Percentiles rank a stretch among this genome's conserved stretches.
These are phyloP conservation scores for Cladosporium halotolerans DNA, from an alignment of 2,329 filamentous ascomycete genomes.

Conservation along the genomic window DNA sequence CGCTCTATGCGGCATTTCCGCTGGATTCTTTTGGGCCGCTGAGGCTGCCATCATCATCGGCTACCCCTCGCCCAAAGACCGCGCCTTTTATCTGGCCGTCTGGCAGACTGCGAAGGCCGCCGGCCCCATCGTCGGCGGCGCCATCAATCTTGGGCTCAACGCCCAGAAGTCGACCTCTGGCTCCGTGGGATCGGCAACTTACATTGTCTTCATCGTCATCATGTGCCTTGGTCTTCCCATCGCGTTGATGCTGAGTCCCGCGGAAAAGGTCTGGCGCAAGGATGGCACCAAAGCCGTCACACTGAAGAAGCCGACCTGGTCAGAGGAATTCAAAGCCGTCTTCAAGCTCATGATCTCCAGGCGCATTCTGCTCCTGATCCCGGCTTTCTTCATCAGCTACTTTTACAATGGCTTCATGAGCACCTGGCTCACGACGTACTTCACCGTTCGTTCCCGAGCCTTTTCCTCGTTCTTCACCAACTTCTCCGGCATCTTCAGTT, in stretches of 20 bases:
- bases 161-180: constrained; percentile 32
- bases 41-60: constrained; percentile 46
- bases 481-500: constrained; percentile 32
- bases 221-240: constrained; percentile 42
- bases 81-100: constrained; percentile 32
- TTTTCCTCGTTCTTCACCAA: constrained; percentile 34
- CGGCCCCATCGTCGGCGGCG: constrained; percentile 43
- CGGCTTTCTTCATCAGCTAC: constrained; percentile 30
- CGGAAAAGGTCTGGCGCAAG: constrained; percentile 39
- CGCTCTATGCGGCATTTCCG: constrained; percentile 42
- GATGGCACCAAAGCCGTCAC: constrained; percentile 35
- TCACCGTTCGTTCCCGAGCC: constrained; percentile 31
- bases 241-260: constrained; percentile 39
- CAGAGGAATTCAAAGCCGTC: constrained; percentile 16
- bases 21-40: constrained; percentile 45
- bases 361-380: constrained; percentile 28
- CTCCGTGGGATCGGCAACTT: constrained; percentile 36
- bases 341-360: constrained; percentile 28
- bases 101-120: constrained; percentile 32
- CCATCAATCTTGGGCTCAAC: constrained; percentile 47
- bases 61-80: constrained; percentile 36
- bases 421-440: constrained; percentile 25
- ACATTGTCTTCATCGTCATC: constrained; percentile 43
- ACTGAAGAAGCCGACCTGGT: constrained; percentile 18
- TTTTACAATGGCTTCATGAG: constrained; percentile 34